phyloP scores from a whole-genome alignment of 1,284 basidiomycete species.

The Chondrostereum purpureum region DNA sequence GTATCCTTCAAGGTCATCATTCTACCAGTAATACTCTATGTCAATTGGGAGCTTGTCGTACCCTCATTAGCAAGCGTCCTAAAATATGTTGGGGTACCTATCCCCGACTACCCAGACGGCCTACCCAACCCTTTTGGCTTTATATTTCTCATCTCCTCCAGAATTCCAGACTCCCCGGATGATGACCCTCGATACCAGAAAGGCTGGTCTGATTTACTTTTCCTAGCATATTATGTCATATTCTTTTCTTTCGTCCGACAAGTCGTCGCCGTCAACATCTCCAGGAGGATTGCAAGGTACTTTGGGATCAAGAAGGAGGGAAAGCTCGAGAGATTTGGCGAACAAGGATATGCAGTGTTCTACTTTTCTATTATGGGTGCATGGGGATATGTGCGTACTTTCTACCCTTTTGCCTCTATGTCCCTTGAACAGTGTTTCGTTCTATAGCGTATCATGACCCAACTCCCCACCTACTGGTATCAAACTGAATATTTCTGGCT shows the following conservation, averaged over 20 bases:
- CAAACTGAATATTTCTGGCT: constrained; percentile 79
- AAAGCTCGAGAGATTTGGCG: constrained; percentile 82
- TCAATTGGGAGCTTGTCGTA: constrained; percentile 61
- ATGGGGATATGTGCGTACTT: constrained; percentile 69
- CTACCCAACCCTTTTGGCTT: constrained; percentile 70
- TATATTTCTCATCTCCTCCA: constrained; percentile 75
- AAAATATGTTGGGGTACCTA: constrained; percentile 28
- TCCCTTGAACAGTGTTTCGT: background rate
- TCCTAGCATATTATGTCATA: constrained; percentile 83
- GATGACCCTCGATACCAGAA: constrained; percentile 69
- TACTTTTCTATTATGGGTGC: constrained; percentile 72
- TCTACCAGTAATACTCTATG: constrained; percentile 67
- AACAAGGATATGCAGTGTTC: constrained; percentile 83
- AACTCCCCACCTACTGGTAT: constrained; percentile 89
- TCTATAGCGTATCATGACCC: constrained; percentile 74
- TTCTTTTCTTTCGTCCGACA: constrained; percentile 92
- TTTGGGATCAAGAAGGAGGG: constrained; percentile 62
- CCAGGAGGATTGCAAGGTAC: constrained; percentile 63
- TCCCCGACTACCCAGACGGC: constrained; percentile 19
- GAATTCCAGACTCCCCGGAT: constrained; percentile 44
- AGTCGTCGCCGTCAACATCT: constrained; percentile 62
- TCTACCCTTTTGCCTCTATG: constrained; percentile 1
- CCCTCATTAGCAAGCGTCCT: constrained; percentile 13
- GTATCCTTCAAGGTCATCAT: constrained; percentile 70
- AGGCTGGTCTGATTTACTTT: constrained; percentile 72